These are phyloP conservation scores for Macaranga tanarius DNA, from an alignment of 441 rosid species.

Conservation along the genomic window DNA sequence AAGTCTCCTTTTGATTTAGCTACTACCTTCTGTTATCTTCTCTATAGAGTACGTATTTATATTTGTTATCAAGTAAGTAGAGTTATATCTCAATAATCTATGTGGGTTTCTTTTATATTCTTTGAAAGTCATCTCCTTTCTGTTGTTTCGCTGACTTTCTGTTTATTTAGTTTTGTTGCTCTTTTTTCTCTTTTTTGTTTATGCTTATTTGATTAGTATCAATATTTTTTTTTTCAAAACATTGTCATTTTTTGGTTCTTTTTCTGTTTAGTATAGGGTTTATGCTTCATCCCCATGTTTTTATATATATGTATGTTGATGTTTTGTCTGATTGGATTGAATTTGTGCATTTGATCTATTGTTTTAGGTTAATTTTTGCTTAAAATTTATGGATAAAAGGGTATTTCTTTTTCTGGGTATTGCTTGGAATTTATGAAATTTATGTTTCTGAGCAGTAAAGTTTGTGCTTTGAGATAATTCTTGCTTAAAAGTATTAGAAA, in stretches of 20 bases:
- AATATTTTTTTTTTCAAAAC: neutral
- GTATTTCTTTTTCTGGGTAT: neutral
- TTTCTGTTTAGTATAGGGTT: constrained; percentile 1
- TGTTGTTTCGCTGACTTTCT: neutral
- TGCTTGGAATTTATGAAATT: neutral
- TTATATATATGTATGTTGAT: neutral
- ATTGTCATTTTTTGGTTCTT: neutral
- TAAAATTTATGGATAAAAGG: neutral
- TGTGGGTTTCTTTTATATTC: too few species aligned
- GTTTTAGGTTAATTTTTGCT: neutral
- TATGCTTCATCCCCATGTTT: neutral
- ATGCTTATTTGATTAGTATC: neutral
- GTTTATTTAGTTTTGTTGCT: neutral
- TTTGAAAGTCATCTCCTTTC: too few species aligned
- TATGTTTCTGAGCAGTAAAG: neutral
- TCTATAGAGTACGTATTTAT: too few species aligned
- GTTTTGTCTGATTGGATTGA: too few species aligned
- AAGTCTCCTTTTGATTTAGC: too few species aligned
- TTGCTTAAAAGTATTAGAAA: neutral
- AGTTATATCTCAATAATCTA: too few species aligned
- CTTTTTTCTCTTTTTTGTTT: neutral
- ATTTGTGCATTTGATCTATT: neutral
- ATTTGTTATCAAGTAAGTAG: too few species aligned
- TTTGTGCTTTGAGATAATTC: neutral
- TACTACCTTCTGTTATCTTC: too few species aligned